Conservation (phyloP, 495 filamentous ascomycete species). For the Cudoniella acicularis region DNA sequence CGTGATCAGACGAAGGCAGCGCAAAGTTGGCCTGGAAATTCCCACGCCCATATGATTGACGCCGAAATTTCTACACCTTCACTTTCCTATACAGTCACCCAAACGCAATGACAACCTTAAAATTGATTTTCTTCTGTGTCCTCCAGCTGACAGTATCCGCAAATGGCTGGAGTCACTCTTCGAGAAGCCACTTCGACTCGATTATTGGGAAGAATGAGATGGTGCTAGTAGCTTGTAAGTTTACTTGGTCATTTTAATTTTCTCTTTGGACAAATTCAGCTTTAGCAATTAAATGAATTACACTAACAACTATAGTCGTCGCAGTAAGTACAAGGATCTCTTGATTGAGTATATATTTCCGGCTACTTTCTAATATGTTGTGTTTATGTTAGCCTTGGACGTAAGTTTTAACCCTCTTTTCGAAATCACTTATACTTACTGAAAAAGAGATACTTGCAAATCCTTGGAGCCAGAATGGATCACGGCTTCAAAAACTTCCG, state of each 20-base stretch:
- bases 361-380: constrained; percentile 21
- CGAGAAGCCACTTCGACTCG: constrained; percentile 27
- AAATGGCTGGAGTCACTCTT: constrained; percentile 35
- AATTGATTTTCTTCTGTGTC: constrained; percentile 14
- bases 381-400: constrained; percentile 25
- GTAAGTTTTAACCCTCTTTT: constrained; percentile 15
- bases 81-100: no score
- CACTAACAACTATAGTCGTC: constrained; percentile 5
- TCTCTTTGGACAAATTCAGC: background rate
- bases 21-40: no score
- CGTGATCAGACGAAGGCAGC: no score
- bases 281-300: background rate
- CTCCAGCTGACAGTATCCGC: constrained; percentile 11
- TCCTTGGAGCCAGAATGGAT: constrained; percentile 38
- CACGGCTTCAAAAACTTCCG: constrained; percentile 24
- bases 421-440: background rate
- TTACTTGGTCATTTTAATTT: background rate
- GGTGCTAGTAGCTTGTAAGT: constrained; percentile 44
- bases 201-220: constrained; percentile 29
- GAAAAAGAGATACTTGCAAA: constrained; percentile 29
- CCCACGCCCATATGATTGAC: no score
- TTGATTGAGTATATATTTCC: background rate
- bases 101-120: constrained; percentile 23
- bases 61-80: no score
- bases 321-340: constrained; percentile 6